These are phyloP conservation scores for Gossypium stocksii DNA, from an alignment of 345 rosid genomes.

Conservation along the genomic window DNA sequence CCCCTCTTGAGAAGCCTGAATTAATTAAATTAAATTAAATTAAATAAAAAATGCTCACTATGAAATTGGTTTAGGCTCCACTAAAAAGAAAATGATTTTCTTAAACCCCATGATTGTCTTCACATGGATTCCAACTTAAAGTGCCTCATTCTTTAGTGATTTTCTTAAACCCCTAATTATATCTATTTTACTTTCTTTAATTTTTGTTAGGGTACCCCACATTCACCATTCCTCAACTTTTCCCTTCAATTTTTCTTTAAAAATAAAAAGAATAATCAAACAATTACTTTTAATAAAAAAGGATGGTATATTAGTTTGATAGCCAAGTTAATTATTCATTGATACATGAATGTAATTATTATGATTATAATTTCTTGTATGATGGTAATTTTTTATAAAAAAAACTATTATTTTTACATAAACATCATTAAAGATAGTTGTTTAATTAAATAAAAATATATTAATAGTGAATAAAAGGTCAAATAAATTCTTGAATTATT, in stretches of 20 bases:
- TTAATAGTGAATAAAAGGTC: too few relatives aligned
- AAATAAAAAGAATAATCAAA: background rate
- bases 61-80: slow-evolving; percentile 22
- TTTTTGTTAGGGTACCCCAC: background rate
- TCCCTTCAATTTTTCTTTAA: background rate
- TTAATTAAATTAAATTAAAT: background rate
- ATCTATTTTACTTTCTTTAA: too few relatives aligned
- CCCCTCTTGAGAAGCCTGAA: background rate
- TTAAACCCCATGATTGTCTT: slow-evolving; percentile 33
- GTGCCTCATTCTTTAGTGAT: slow-evolving; percentile 13
- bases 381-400: too few relatives aligned
- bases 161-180: background rate
- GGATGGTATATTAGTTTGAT: too few relatives aligned
- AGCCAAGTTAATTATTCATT: too few relatives aligned
- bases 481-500: too few relatives aligned
- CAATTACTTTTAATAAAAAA: background rate
- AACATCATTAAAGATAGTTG: too few relatives aligned
- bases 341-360: too few relatives aligned
- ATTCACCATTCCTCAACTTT: background rate
- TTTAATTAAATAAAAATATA: too few relatives aligned
- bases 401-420: too few relatives aligned
- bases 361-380: too few relatives aligned
- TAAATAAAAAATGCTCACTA: background rate
- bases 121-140: slow-evolving; percentile 44
- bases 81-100: slow-evolving; percentile 1